Conservation (phyloP, 768 basidiomycete species). For the Suillus cothurnatus region DNA sequence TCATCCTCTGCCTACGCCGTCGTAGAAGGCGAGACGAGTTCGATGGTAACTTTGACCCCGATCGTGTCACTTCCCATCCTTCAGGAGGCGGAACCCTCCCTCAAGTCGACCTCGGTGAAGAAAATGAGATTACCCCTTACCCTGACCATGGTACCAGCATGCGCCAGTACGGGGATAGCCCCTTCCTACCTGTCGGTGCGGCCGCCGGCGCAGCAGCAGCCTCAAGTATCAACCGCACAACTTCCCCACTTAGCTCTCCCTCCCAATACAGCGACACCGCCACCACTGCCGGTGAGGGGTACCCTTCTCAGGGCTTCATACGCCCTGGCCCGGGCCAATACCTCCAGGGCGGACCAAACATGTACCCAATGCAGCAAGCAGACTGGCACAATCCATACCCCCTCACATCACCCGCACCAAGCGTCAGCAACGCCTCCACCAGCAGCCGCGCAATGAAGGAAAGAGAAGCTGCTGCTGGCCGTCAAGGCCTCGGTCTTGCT, state of each 20-base stretch:
- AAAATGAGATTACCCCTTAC: slow-evolving; percentile 33
- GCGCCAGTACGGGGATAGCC: slow-evolving; percentile 24
- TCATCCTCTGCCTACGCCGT: slow-evolving; percentile 33
- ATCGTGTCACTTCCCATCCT: slow-evolving; percentile 38
- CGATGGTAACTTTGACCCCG: slow-evolving; percentile 53
- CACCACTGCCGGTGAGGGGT: slow-evolving; percentile 11
- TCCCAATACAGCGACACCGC: slow-evolving; percentile 10
- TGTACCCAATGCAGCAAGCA: slow-evolving; percentile 17
- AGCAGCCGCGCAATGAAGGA: not conserved
- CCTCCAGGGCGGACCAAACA: not conserved
- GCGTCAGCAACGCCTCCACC: not conserved
- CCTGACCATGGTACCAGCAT: slow-evolving; percentile 20
- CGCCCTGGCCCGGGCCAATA: slow-evolving; percentile 1
- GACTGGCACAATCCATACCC: slow-evolving; percentile 27
- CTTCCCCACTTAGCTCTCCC: slow-evolving; percentile 12
- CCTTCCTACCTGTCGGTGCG: slow-evolving; percentile 7
- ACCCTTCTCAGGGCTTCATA: slow-evolving; percentile 9
- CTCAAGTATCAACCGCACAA: not conserved
- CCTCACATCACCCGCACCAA: slow-evolving; percentile 19
- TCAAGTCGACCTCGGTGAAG: slow-evolving; percentile 26
- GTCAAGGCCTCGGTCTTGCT: not conserved
- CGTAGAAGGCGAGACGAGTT: slow-evolving; percentile 40
- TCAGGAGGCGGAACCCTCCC: slow-evolving; percentile 31
- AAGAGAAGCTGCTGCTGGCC: not conserved
- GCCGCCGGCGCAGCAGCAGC: slow-evolving; percentile 9